Evolutionary conservation across 1,139 yeast species (phyloP).

Genomic region (Debaryomyces singareniensis): DNA sequence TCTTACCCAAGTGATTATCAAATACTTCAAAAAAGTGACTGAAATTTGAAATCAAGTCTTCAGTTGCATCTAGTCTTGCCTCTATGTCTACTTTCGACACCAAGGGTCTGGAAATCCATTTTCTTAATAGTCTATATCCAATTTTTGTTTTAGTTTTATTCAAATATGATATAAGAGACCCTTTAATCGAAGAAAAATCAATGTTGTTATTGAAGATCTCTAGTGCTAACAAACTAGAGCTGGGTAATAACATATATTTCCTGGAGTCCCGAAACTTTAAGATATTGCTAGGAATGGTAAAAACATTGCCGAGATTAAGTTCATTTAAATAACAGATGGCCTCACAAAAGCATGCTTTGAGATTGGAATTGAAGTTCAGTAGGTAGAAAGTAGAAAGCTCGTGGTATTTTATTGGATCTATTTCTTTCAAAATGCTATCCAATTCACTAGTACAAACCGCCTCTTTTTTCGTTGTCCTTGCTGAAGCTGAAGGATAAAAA

Average conservation of each 20-base stretch:
- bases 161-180: slow-evolving; percentile 72
- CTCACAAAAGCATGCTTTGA: slow-evolving; percentile 41
- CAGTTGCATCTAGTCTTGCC: slow-evolving; percentile 58
- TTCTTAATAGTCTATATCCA: slow-evolving; percentile 60
- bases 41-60: slow-evolving; percentile 43
- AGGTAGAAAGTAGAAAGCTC: slow-evolving; percentile 19
- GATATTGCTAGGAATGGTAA: slow-evolving; percentile 44
- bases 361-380: slow-evolving; percentile 13
- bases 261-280: slow-evolving; percentile 42
- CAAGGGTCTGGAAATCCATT: slow-evolving; percentile 77
- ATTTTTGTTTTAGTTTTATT: slow-evolving; percentile 75
- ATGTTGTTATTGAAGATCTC: slow-evolving; percentile 70
- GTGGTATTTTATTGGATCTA: slow-evolving; percentile 6
- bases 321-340: slow-evolving; percentile 52
- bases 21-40: slow-evolving; percentile 50
- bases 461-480: slow-evolving; percentile 5
- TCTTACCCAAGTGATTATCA: slow-evolving; percentile 31
- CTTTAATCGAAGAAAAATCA: slow-evolving; percentile 43
- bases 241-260: slow-evolving; percentile 60
- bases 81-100: slow-evolving; percentile 46
- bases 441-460: slow-evolving; percentile 10
- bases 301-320: slow-evolving; percentile 53
- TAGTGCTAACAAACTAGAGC: slow-evolving; percentile 59
- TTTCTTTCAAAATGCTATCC: slow-evolving; percentile 11
- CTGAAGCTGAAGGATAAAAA: slow-evolving; percentile 10